Evolutionary conservation across 169 alveolate genomes (phyloP).

Genomic region (Cryptosporidium ubiquitum): DNA sequence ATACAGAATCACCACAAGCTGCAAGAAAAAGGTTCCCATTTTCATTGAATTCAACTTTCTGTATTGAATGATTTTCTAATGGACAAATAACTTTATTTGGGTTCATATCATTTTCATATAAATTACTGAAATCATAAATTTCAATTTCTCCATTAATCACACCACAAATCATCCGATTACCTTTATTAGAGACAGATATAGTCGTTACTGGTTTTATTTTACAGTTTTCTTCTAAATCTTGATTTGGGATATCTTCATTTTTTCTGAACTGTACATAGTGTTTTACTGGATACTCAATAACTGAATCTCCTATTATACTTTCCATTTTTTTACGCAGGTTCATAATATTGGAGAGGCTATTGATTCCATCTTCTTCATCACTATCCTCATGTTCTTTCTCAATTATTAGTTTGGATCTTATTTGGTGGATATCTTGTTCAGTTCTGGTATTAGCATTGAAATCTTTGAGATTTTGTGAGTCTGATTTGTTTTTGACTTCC

Average conservation of each 20-base stretch:
- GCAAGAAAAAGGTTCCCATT: constrained; percentile 42
- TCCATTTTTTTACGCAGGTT: neutral
- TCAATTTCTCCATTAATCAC: constrained; percentile 35
- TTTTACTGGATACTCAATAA: constrained; percentile 34
- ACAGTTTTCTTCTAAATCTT: neutral
- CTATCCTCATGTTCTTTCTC: neutral
- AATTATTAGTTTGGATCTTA: neutral
- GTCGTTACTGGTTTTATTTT: constrained; percentile 26
- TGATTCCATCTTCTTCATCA: constrained; percentile 30
- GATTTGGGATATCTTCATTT: neutral
- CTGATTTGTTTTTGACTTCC: neutral
- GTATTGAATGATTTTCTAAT: constrained; percentile 41
- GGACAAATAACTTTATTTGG: constrained; percentile 60
- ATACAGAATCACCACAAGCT: constrained; percentile 66
- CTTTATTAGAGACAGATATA: constrained; percentile 28
- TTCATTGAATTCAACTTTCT: constrained; percentile 34
- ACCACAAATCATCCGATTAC: constrained; percentile 59
- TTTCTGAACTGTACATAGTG: constrained; percentile 9
- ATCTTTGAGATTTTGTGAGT: neutral
- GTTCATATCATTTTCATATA: constrained; percentile 38
- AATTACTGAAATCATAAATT: constrained; percentile 37
- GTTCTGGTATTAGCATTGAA: neutral
- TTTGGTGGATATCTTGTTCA: neutral
- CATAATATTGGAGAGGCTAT: constrained; percentile 50
- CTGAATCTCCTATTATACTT: neutral